phyloP scores from a whole-genome alignment of 2,329 filamentous ascomycete species.

The Aureobasidium sp. region DNA sequence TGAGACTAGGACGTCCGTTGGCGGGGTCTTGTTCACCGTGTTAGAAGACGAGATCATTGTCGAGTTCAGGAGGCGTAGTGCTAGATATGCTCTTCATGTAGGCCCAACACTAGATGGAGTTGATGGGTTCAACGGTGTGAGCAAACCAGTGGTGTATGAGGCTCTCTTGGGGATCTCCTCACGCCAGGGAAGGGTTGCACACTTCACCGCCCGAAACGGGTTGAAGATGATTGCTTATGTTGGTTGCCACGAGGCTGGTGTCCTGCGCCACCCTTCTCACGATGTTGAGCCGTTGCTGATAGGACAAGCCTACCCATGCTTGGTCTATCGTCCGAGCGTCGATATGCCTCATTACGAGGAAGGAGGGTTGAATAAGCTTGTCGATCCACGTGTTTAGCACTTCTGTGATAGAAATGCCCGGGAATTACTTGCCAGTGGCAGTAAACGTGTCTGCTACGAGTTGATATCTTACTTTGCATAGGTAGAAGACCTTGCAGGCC shows the following conservation, averaged over 20 bases:
- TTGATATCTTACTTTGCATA: not conserved
- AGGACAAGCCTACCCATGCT: not conserved
- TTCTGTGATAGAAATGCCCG: not conserved
- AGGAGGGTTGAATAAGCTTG: not conserved
- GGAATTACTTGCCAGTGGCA: not conserved
- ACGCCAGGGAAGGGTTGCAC: not conserved
- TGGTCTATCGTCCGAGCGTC: not conserved
- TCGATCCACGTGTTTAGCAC: not conserved
- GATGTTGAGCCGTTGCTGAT: not conserved
- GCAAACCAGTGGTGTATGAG: not conserved
- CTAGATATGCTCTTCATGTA: not conserved
- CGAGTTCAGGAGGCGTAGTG: not conserved
- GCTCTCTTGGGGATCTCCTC: not conserved
- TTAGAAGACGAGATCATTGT: not conserved
- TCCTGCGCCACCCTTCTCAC: not conserved
- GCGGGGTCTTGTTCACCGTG: not conserved
- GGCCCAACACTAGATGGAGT: not conserved
- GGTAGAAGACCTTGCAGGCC: not conserved
- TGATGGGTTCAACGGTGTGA: not conserved
- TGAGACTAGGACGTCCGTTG: not conserved
- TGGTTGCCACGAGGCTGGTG: not conserved
- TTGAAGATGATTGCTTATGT: not conserved
- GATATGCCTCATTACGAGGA: not conserved
- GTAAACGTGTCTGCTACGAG: not conserved
- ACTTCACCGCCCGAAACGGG: not conserved